A percentile compares a stretch with the other conserved stretches of the same genome.
Conservation (phyloP, 306 rosid genomes). For the Cucurbita moschata region DNA sequence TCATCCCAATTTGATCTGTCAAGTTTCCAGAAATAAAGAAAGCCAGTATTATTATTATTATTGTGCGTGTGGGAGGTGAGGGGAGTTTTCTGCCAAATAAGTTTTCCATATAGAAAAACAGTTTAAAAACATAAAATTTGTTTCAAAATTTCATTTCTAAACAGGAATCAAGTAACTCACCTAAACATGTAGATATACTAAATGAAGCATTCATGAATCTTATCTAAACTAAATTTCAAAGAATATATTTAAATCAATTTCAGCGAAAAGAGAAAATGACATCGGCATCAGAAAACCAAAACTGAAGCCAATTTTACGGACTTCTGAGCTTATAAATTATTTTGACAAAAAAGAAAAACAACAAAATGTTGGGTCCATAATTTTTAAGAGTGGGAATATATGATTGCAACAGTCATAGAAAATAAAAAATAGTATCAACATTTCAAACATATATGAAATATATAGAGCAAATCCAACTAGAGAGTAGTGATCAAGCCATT, state of each 20-base stretch:
- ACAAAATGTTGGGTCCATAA: neutral
- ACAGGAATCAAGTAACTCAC: neutral
- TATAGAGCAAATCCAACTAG: neutral
- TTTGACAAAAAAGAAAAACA: neutral
- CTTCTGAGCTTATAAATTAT: neutral
- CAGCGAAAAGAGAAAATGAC: neutral
- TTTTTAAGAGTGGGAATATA: neutral
- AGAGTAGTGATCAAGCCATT: neutral
- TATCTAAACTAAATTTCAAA: neutral
- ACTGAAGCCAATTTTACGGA: neutral
- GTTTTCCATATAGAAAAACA: neutral
- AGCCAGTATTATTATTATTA: neutral
- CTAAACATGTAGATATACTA: neutral
- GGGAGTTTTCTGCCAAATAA: no score
- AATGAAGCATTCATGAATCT: neutral
- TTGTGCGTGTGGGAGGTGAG: no score
- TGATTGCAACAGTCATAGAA: neutral
- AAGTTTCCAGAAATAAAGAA: neutral
- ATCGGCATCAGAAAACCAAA: neutral
- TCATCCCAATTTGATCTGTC: constrained; percentile 91
- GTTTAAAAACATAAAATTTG: neutral
- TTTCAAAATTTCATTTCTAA: neutral
- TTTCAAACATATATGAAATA: neutral
- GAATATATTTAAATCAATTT: neutral
- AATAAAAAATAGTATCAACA: neutral